Evolutionary conservation across 192 early-diverging fungal species (phyloP), one percentile per base, ranked within the genome.

Genomic region (Linnemannia elongata): DNA sequence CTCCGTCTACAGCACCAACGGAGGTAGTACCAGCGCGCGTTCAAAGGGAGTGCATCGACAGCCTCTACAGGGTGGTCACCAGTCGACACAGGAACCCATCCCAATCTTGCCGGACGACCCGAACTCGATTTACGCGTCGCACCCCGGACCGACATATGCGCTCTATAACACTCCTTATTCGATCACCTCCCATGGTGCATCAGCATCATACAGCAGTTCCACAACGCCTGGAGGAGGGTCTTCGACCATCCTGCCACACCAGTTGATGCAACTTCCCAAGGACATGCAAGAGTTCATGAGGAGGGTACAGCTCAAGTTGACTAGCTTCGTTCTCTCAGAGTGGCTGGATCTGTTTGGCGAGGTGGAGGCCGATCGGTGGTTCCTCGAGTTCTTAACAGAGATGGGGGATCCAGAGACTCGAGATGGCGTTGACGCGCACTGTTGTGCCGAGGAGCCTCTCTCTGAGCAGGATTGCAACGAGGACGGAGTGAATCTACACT

Each of bases 361-460:
- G 38, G 82, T 83, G 5, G 88, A 89, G 81, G 72, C 88, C 1
- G 88, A 89, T 77, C 83, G 47, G 7, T 89, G 88, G 88, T 87
- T 89, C 36, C 45, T 72, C 44, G 88, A 89, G 57, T 89, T 89
- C 72, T n/a, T 89, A 30, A 78, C 75, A 24, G 84, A 89, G 39
- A 80, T 89, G 72, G 47, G 54, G 18, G 38, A 38, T 4, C 30
- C 13, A 18, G 57, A 78, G 41, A 36, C 54, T 2, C 38, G 41
- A 27, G 36, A 77, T 7, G 15, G 20, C 7, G 60, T 33, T 4
- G 60, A 66, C 30, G 4, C 60, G 30, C 42, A 60, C 41, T 57
- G 54, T 63, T 36, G 69, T 42, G 27, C 47, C 5, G 30, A 49
- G 5, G 47, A 69, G 10, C 38, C 35, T 49, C 20, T 42, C 38